Percentiles rank a stretch among this genome's conserved stretches.
These are phyloP conservation scores for Leishmania arabica DNA, from an alignment of 208 protist genomes.

Conservation along the genomic window DNA sequence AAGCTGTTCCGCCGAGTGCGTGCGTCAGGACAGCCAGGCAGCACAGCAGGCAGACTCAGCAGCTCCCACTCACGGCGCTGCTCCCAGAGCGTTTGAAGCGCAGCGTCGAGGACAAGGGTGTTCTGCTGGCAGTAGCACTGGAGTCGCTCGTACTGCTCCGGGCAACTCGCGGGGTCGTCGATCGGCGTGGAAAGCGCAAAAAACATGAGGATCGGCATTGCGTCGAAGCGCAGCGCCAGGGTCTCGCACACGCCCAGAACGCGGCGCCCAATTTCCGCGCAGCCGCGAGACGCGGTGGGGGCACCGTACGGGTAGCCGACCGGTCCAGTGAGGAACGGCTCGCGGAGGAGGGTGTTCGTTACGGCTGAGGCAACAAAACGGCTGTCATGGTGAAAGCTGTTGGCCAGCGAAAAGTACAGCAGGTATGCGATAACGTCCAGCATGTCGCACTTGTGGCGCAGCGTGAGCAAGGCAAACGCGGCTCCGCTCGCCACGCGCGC, in stretches of 20 bases:
- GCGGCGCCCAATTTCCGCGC: constrained; percentile 35
- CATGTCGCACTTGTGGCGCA: constrained; percentile 39
- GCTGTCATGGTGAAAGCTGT: constrained; percentile 33
- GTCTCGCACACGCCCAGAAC: constrained; percentile 53
- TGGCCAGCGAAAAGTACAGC: constrained; percentile 62
- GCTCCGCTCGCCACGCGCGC: neutral
- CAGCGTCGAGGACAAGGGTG: constrained; percentile 42
- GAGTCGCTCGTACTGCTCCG: constrained; percentile 46
- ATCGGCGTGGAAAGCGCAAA: constrained; percentile 57
- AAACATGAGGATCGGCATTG: constrained; percentile 55
- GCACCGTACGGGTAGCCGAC: constrained; percentile 80
- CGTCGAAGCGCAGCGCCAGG: constrained; percentile 66
- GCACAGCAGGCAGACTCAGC: constrained; percentile 61
- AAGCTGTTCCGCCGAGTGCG: constrained; percentile 51
- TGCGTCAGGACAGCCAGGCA: constrained; percentile 33
- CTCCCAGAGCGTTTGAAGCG: constrained; percentile 47
- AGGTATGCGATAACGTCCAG: constrained; percentile 60
- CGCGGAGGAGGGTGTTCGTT: constrained; percentile 60
- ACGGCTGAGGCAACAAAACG: constrained; percentile 43
- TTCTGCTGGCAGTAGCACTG: constrained; percentile 60
- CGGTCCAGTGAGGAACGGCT: constrained; percentile 54
- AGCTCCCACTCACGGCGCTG: constrained; percentile 79
- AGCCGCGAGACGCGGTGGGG: constrained; percentile 31
- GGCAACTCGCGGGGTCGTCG: constrained; percentile 44
- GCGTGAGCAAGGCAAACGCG: constrained; percentile 8